A percentile compares a stretch with the other conserved stretches of the same genome.
These are phyloP conservation scores for Phyllosticta citribraziliensis DNA, from an alignment of 2,329 filamentous ascomycete species.

Conservation along the genomic window DNA sequence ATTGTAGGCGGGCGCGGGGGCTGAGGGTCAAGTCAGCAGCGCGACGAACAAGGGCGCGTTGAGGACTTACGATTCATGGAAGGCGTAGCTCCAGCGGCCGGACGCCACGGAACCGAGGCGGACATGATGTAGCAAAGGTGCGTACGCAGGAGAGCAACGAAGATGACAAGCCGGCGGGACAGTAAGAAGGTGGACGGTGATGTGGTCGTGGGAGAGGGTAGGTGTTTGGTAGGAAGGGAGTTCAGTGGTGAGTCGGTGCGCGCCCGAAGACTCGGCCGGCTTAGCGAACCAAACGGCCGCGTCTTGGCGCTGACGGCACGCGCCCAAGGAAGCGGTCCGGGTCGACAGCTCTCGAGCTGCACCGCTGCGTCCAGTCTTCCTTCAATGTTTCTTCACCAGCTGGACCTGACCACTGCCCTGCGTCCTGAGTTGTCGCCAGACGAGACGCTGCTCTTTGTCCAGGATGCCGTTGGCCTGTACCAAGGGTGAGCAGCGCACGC, in stretches of 20 bases:
- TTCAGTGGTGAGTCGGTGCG: background rate
- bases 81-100: conserved; percentile 1
- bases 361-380: conserved; percentile 2
- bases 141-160: background rate
- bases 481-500: conserved; percentile 61
- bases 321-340: background rate
- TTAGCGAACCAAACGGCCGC: background rate
- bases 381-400: conserved; percentile 95
- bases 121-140: conserved; percentile 1
- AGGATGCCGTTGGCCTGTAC: conserved; percentile 94
- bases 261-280: background rate
- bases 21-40: background rate
- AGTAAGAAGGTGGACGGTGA: background rate
- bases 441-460: conserved; percentile 90
- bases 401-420: conserved; percentile 93
- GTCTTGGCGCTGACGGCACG: conserved; percentile 4
- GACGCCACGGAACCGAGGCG: conserved; percentile 9
- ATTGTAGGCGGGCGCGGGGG: conserved; percentile 8
- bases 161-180: background rate
- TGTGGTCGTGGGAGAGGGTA: background rate
- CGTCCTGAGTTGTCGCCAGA: conserved; percentile 86
- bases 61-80: conserved; percentile 7
- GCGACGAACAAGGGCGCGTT: background rate
- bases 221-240: background rate
- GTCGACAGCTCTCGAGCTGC: background rate